Evolutionary conservation across 1,139 yeast genomes (phyloP).

Genomic region (Cylindricascospora bacillispora): DNA sequence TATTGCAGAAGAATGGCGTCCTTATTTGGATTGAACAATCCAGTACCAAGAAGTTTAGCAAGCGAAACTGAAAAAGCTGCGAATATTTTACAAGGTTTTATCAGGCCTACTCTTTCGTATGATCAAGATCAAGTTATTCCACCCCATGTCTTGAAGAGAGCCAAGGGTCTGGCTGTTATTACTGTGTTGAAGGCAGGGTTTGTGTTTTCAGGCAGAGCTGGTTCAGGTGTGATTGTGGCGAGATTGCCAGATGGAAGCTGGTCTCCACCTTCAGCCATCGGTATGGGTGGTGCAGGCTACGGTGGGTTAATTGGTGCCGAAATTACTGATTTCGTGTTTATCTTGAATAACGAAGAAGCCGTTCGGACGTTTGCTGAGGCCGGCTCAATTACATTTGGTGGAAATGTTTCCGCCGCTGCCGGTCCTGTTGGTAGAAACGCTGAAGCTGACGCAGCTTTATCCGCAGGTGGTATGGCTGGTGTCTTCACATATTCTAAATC

Average conservation of each 20-base stretch:
- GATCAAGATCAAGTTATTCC: slow-evolving; percentile 88
- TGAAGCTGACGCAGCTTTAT: slow-evolving; percentile 93
- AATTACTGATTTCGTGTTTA: slow-evolving; percentile 90
- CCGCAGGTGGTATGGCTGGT: slow-evolving; percentile 75
- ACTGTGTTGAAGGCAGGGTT: slow-evolving; percentile 95
- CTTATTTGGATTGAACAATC: slow-evolving; percentile 78
- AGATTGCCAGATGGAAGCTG: slow-evolving; percentile 85
- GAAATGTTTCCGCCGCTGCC: slow-evolving; percentile 89
- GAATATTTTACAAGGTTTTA: slow-evolving; percentile 71
- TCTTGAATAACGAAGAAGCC: slow-evolving; percentile 73
- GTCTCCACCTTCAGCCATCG: slow-evolving; percentile 97
- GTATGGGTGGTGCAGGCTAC: slow-evolving; percentile 96
- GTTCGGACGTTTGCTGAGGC: slow-evolving; percentile 88
- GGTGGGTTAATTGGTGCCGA: slow-evolving; percentile 98
- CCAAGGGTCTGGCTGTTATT: slow-evolving; percentile 81
- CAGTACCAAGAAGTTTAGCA: slow-evolving; percentile 79
- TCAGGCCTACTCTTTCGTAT: slow-evolving; percentile 83
- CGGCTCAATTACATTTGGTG: slow-evolving; percentile 90
- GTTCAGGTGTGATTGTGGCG: slow-evolving; percentile 92
- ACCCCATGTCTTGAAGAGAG: slow-evolving; percentile 74
- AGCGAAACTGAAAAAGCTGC: slow-evolving; percentile 90
- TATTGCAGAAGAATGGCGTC: no score
- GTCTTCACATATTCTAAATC: slow-evolving; percentile 90
- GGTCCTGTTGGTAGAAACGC: slow-evolving; percentile 97
- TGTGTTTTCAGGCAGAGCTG: slow-evolving; percentile 91